Evolutionary conservation across 495 filamentous ascomycete species (phyloP).

Genomic region (Melanomma pulvis-pyrius): DNA sequence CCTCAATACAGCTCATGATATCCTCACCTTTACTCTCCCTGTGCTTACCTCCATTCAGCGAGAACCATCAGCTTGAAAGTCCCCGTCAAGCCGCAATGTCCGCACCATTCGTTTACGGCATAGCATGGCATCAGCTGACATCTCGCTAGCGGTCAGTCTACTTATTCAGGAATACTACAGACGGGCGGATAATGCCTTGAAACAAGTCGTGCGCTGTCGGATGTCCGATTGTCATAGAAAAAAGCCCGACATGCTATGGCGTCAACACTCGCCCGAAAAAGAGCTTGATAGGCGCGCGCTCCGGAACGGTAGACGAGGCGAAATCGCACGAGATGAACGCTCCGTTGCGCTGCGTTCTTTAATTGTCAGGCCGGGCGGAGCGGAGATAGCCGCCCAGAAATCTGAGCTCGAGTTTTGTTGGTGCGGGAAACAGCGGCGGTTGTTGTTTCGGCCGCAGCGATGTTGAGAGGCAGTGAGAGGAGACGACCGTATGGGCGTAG

Average conservation of each 20-base stretch:
- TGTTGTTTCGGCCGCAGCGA: neutral
- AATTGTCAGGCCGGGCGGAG: neutral
- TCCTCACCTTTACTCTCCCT: too few relatives aligned
- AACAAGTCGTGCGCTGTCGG: neutral
- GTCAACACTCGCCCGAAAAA: neutral
- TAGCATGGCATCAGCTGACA: slow-evolving; percentile 1
- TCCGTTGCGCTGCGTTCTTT: neutral
- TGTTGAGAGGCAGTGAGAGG: neutral
- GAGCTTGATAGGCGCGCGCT: neutral
- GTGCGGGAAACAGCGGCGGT: too few relatives aligned
- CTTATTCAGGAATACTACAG: neutral
- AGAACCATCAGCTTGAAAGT: too few relatives aligned
- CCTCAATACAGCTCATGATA: too few relatives aligned
- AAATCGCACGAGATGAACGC: neutral
- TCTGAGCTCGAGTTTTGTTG: neutral
- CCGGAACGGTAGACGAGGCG: too few relatives aligned
- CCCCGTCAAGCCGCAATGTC: too few relatives aligned
- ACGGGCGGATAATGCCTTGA: neutral
- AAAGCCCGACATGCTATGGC: neutral
- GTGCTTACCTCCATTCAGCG: too few relatives aligned
- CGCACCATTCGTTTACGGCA: too few relatives aligned
- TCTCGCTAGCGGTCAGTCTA: neutral
- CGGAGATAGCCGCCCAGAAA: neutral
- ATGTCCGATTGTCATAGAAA: neutral
- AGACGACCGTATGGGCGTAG: neutral